phyloP scores from a whole-genome alignment of 2,329 filamentous ascomycete species.

The Penicillium fuscoglaucum region DNA sequence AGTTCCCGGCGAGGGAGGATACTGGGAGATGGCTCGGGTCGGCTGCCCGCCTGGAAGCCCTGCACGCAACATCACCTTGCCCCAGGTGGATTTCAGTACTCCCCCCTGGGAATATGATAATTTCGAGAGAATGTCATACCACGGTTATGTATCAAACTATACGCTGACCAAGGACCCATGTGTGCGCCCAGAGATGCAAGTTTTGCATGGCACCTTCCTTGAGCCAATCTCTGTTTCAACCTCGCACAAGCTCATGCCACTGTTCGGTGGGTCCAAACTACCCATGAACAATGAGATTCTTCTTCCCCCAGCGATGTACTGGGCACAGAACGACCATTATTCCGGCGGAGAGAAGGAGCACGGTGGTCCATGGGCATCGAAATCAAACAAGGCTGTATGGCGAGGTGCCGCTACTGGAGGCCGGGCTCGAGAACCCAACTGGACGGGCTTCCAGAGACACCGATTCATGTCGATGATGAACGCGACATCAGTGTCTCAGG shows the following conservation, averaged over 20 bases:
- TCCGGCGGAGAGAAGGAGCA: slow-evolving; percentile 40
- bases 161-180: slow-evolving; percentile 49
- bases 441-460: slow-evolving; percentile 72
- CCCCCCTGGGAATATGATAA: slow-evolving; percentile 27
- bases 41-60: slow-evolving; percentile 37
- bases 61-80: slow-evolving; percentile 22
- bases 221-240: slow-evolving; percentile 50
- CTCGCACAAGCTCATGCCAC: slow-evolving; percentile 48
- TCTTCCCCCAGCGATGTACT: slow-evolving; percentile 53
- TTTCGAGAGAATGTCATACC: slow-evolving; percentile 37
- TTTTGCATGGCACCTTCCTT: slow-evolving; percentile 51
- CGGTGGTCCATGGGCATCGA: slow-evolving; percentile 44
- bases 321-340: slow-evolving; percentile 47
- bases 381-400: slow-evolving; percentile 48
- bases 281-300: slow-evolving; percentile 55
- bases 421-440: slow-evolving; percentile 55
- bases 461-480: slow-evolving; percentile 75
- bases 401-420: slow-evolving; percentile 52
- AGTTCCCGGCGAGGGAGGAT: slow-evolving; percentile 26
- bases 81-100: slow-evolving; percentile 39
- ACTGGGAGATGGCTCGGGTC: slow-evolving; percentile 46
- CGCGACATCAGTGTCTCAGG: slow-evolving; percentile 56
- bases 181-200: slow-evolving; percentile 47
- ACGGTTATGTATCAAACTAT: slow-evolving; percentile 52
- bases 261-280: slow-evolving; percentile 54